Base-by-base conservation (phyloP, 2,329 filamentous ascomycete genomes). In the Pestalotiopsis sp. region DNA sequence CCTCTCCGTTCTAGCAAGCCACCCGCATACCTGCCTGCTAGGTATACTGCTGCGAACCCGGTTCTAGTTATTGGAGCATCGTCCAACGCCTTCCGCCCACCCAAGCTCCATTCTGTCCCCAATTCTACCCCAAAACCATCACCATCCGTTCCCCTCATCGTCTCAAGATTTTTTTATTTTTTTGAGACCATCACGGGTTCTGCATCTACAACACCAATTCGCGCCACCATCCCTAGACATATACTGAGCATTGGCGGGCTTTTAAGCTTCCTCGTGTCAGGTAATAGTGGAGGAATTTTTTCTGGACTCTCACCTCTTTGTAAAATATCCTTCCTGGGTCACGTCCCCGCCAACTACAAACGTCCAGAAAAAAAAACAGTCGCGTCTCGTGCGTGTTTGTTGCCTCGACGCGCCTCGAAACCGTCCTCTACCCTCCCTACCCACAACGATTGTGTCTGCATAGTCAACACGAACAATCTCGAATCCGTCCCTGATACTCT, bases 101-200 rank as follows among this genome's bases (percentile, higher is more conserved):
- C 73, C 45, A 52, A 76, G 75, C 73, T 76, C 74, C 76, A 77
- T 75, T 73, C 70, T 72, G 75, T 75, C 77, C 77, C 76, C 77
- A 77, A 78, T 75, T 77, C 74, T 78, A 76, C 76, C 76, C 77
- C 76, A 78, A 79, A 77, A 75, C 59, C 52, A 59, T 14, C 45
- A 52, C 58, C 31, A 73, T 70, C 67, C 72, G 49, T 75, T 74
- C 77, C 76, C 76, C 75, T 76, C 76, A 77, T 77, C 75, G 66
- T 70, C 70, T n/a, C 58, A 62, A 65, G 68, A 67, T 69, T 73
- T 75, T 72, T 69, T 71, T 70, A 67, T 70, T 73, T 75, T 72
- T 69, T 71, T 71, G 65, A 60, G 36, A 64, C 68, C 70, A 69
- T 71, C 68, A 60, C 67, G 67, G 69, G 60, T 25, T 71, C 57